Evolutionary conservation across 441 rosid genomes (phyloP), one percentile per base, ranked within the genome.

Genomic region (Jatropha podagrica): DNA sequence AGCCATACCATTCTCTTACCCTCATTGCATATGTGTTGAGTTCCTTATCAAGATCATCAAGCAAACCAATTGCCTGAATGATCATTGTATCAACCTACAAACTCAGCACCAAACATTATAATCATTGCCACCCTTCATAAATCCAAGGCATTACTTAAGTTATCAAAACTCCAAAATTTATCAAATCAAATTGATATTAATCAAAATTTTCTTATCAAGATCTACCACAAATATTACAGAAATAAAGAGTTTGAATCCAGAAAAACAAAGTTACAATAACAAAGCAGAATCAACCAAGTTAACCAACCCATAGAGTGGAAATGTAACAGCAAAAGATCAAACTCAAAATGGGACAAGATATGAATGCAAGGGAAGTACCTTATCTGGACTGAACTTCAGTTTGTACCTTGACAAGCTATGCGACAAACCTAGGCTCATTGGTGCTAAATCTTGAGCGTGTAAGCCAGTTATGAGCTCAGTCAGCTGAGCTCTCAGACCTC

Each of bases 391-490:
- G 85, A 93, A 93, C 81, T 93, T 95, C 65, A 93, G 84, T 85
- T 87, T 95, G 82, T 90, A 93, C 80, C 98, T 82, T 49, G 96
- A 95, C 44, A 95, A 81, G 55, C 97, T 93, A 80, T 92, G 97
- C 67, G 99, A 95, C 75, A 93, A 86, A 81, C 99, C 99, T 83
- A 95, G 86, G 65, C 97, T 92, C 99, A 95, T 93, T 61, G 98
- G 98, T 52, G 95, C 95, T 83, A 95, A 81, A 77, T 93, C 98
- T 78, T 92, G 94, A 63, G 81, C 86, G 68, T 85, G 94, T 68
- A 95, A 81, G 65, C 98, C 99, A 77, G 94, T 77, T 26, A 95
- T 90, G 68, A 95, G 97, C 59, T 95, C 99, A 7, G 94, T 86
- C 76, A 95, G 78, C 82, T 95, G 99, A 74, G 89, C 86, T 79